Evolutionary conservation across 2,329 filamentous ascomycete genomes (phyloP).

Genomic region (Neonectria magnoliae): DNA sequence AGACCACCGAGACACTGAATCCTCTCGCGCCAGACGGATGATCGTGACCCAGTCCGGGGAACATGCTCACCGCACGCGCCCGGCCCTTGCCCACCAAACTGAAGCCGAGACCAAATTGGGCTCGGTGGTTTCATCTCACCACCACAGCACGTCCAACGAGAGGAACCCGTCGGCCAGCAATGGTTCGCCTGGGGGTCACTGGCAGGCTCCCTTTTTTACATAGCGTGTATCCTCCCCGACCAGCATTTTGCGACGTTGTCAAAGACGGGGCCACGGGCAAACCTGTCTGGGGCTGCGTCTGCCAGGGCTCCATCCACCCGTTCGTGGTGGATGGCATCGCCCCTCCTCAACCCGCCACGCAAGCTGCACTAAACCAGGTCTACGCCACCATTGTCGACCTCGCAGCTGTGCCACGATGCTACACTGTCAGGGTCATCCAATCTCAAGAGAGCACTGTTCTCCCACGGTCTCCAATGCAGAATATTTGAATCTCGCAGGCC

Average conservation of each 20-base stretch:
- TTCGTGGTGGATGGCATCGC: slow-evolving; percentile 37
- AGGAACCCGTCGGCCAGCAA: background rate
- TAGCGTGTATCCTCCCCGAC: background rate
- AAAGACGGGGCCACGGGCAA: background rate
- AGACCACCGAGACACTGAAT: slow-evolving; percentile 27
- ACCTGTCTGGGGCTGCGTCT: slow-evolving; percentile 6
- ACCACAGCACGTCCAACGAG: slow-evolving; percentile 3
- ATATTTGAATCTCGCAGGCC: slow-evolving; percentile 7
- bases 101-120: slow-evolving; percentile 25
- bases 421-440: slow-evolving; percentile 28
- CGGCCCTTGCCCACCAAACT: slow-evolving; percentile 21
- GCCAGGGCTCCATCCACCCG: slow-evolving; percentile 13
- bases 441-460: slow-evolving; percentile 6
- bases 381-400: slow-evolving; percentile 41
- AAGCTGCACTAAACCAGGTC: slow-evolving; percentile 42
- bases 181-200: background rate
- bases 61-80: slow-evolving; percentile 3
- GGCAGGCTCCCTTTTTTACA: background rate
- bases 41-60: slow-evolving; percentile 2
- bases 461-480: slow-evolving; percentile 5
- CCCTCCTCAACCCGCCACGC: slow-evolving; percentile 43
- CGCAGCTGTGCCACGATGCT: slow-evolving; percentile 24
- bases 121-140: slow-evolving; percentile 26
- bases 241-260: background rate
- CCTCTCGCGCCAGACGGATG: slow-evolving; percentile 12